Base-by-base conservation (phyloP, 331 rosid species). In the Cydonia oblonga region DNA sequence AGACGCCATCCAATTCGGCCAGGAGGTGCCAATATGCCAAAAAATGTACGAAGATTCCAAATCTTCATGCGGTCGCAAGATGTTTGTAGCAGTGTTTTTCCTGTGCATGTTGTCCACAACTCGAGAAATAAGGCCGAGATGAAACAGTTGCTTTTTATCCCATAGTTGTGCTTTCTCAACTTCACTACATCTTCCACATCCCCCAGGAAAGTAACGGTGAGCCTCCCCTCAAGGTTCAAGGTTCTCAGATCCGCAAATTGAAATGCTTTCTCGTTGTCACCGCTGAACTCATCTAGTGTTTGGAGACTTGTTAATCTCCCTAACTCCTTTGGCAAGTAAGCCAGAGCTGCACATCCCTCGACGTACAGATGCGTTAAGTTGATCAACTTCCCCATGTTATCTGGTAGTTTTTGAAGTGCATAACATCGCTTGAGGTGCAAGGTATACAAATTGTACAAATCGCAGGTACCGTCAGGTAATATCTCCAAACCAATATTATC, bases 41-140 rank as follows among this genome's bases (percentile, higher is more conserved):
- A 15, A 9, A 3, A 72, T 28, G 3, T 16, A 3, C 12, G 61
- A 54, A 30, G 20, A 52, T 22, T 29, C 29, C 26, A 64, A 51
- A 7, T 32, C 3, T 52, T 13, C 29, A 10, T 20, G 63, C 22
- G 54, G 53, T 51, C 32, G 24, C 11, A 63, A 8, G 19, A 33
- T 32, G 64, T 15, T 9, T 66, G 3, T 8, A 1, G 44, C 28
- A 42, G 13, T 38, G 44, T 0, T 38, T 38, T 38, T 2, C 44
- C 13, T 38, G 12, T 38, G 44, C 44, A 38, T 9, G 1, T 38
- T 38, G 44, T 14, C 1, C 18, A 4, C 22, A 33, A 33, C 23
- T 0, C n/a, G 3, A 1, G 19, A 26, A 9, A 2, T 26, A 16
- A 13, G 4, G 0, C 0, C 0, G 19, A 64, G 38, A 32, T 4